A percentile compares a stretch with the other conserved stretches of the same genome.
phyloP scores from a whole-genome alignment of 73 alveolate species.

The Tetrahymena elliotti region DNA sequence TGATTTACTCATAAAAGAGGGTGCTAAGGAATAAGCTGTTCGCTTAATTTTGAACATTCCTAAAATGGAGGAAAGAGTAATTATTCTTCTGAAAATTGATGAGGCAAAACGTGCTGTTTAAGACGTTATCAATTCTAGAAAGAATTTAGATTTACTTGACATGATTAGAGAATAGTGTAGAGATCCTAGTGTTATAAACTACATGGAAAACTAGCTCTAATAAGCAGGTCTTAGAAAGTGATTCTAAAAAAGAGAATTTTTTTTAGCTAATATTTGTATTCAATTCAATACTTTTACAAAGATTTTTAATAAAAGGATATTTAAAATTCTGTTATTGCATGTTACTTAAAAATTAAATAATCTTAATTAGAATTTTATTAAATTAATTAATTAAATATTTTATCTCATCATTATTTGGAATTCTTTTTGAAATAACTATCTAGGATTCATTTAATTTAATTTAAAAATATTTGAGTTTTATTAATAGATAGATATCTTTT shows the following conservation, averaged over 20 bases:
- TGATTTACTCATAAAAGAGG: constrained; percentile 26
- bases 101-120: not conserved
- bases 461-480: not conserved
- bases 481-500: not conserved
- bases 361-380: too few species aligned
- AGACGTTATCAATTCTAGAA: not conserved
- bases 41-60: constrained; percentile 32
- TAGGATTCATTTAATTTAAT: too few species aligned
- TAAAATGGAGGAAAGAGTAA: constrained; percentile 15
- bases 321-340: too few species aligned
- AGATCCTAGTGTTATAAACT: not conserved
- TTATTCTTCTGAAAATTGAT: not conserved
- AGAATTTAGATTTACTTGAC: not conserved
- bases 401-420: too few species aligned
- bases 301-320: too few species aligned
- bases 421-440: too few species aligned
- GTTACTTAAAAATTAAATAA: too few species aligned
- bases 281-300: too few species aligned
- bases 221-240: not conserved
- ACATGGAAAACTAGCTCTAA: not conserved
- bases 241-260: too few species aligned
- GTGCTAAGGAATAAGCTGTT: constrained; percentile 21
- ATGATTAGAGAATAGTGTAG: not conserved
- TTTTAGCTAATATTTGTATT: too few species aligned
- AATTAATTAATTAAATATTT: too few species aligned